A percentile compares a stretch with the other conserved stretches of the same genome.
Evolutionary conservation across 257 asterid species (phyloP).

Genomic region (Handroanthus guayacan): DNA sequence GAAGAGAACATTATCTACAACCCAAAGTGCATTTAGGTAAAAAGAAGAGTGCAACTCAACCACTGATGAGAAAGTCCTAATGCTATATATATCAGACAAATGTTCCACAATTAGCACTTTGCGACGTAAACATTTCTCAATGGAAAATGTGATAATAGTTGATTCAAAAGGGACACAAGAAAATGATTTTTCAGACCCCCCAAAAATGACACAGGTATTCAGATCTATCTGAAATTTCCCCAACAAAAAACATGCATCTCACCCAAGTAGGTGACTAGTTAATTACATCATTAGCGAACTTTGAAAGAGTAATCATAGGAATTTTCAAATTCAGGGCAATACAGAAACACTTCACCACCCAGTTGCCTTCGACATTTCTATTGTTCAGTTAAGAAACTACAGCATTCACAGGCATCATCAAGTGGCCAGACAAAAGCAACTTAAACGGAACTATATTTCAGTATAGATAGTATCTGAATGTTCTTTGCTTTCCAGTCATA

Average conservation of each 20-base stretch:
- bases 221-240: not conserved
- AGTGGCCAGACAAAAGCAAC: not conserved
- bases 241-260: not conserved
- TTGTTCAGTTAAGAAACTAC: not conserved
- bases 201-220: not conserved
- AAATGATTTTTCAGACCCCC: not conserved
- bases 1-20: not conserved
- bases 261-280: not conserved
- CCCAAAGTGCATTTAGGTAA: not conserved
- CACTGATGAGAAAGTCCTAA: slow-evolving; percentile 9
- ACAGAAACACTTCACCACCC: not conserved
- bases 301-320: not conserved
- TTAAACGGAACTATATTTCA: not conserved
- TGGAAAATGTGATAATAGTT: not conserved
- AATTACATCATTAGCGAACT: not conserved
- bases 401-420: not conserved
- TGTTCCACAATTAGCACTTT: slow-evolving; percentile 7
- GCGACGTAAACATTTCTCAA: not conserved
- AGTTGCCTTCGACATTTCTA: not conserved
- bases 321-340: not conserved
- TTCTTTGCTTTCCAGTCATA: not conserved
- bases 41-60: not conserved
- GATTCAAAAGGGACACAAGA: not conserved
- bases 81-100: not conserved
- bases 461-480: not conserved